Percentiles rank a stretch among this genome's conserved stretches.
Evolutionary conservation across 1,139 yeast genomes (phyloP).

Genomic region (Hyphopichia fennica): DNA sequence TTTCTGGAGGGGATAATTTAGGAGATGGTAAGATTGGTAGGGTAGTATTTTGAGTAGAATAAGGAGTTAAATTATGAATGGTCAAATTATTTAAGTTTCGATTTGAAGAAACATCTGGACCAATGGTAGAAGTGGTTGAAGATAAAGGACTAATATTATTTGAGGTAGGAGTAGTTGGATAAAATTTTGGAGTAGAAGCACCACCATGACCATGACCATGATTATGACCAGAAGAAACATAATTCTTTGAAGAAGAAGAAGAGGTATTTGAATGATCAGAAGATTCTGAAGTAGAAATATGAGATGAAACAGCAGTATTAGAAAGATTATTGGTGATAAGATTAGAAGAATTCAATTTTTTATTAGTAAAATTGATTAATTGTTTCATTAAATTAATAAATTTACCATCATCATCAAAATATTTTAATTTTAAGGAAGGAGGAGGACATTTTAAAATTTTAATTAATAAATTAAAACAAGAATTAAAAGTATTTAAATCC

Average conservation of each 20-base stretch:
- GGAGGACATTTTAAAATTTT: constrained; percentile 49
- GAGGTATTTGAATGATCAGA: no score
- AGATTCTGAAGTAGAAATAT: neutral
- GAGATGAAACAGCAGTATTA: no score
- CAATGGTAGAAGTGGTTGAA: constrained; percentile 4
- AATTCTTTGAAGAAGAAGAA: neutral
- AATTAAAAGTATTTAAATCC: constrained; percentile 19
- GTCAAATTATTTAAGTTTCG: neutral
- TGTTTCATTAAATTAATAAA: constrained; percentile 38
- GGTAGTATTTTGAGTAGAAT: constrained; percentile 1
- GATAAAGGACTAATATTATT: constrained; percentile 26
- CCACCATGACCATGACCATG: no score
- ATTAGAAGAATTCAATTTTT: constrained; percentile 13
- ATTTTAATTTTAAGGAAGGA: constrained; percentile 42
- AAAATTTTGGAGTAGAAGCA: constrained; percentile 9
- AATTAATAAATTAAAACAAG: constrained; percentile 30
- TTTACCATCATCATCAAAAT: constrained; percentile 38
- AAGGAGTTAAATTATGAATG: neutral
- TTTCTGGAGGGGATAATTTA: constrained; percentile 9
- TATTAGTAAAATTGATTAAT: constrained; percentile 33
- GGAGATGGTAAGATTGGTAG: constrained; percentile 10
- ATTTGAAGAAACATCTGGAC: neutral
- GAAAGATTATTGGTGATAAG: no score
- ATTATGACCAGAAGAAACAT: neutral
- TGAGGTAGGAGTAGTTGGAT: constrained; percentile 28